A percentile compares a stretch with the other conserved stretches of the same genome.
Evolutionary conservation across 1,284 basidiomycete genomes (phyloP).

Genomic region (Salmacisia buchloeana): DNA sequence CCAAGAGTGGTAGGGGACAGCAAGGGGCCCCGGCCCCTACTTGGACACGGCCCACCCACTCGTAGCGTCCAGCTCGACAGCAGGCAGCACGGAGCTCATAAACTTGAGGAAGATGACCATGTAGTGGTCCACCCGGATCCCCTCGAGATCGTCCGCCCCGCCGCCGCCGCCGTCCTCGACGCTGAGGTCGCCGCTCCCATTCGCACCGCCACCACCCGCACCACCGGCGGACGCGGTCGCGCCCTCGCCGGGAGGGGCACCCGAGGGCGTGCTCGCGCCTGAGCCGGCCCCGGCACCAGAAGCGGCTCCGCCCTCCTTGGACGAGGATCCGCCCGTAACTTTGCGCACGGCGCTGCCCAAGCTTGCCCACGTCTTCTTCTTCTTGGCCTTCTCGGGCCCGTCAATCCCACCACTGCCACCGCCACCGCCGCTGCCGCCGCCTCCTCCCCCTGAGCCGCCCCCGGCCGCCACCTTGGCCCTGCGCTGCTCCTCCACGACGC

Average conservation of each 20-base stretch:
- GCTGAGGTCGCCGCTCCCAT: not conserved
- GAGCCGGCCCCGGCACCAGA: not conserved
- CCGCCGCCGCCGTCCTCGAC: not conserved
- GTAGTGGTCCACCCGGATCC: constrained; percentile 46
- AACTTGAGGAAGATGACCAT: constrained; percentile 50
- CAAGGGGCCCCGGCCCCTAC: not conserved
- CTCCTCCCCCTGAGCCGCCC: constrained; percentile 7
- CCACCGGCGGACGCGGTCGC: too few relatives aligned
- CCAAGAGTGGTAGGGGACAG: not conserved
- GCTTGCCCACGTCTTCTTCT: constrained; percentile 72
- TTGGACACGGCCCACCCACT: constrained; percentile 6
- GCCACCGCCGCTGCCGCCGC: not conserved
- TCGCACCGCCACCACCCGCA: not conserved
- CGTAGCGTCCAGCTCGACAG: constrained; percentile 48
- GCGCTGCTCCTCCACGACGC: constrained; percentile 53
- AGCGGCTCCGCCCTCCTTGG: constrained; percentile 12
- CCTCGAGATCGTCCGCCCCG: constrained; percentile 27
- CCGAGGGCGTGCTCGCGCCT: not conserved
- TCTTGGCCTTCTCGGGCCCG: constrained; percentile 48
- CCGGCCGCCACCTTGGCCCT: constrained; percentile 52
- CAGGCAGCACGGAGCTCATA: constrained; percentile 47
- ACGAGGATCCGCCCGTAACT: constrained; percentile 58
- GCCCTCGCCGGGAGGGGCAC: too few relatives aligned
- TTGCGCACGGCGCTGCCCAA: constrained; percentile 63
- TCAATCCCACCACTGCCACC: not conserved